Conservation (phyloP, 305 asterid genomes). For the Ajuga reptans region DNA sequence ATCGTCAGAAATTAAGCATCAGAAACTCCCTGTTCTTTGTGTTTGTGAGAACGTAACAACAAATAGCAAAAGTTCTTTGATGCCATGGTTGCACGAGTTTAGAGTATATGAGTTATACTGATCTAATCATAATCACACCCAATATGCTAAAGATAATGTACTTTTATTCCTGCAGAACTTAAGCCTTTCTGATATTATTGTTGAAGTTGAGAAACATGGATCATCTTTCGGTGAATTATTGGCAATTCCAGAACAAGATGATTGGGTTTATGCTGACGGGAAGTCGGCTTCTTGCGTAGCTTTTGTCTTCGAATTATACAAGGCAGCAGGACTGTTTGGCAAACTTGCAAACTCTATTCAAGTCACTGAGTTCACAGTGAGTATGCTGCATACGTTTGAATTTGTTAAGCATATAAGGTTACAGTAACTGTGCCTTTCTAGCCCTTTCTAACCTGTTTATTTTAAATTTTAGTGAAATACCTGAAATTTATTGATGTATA, state of each 20-base stretch:
- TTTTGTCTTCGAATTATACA: slow-evolving; percentile 74
- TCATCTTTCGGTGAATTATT: slow-evolving; percentile 76
- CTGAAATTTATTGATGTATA: too few relatives aligned
- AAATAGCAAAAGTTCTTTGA: background rate
- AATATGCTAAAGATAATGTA: background rate
- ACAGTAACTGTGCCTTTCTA: background rate
- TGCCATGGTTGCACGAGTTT: background rate
- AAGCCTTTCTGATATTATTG: slow-evolving; percentile 69
- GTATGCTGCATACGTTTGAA: slow-evolving; percentile 22
- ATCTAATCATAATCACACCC: background rate
- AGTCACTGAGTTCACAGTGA: slow-evolving; percentile 96
- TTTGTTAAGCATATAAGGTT: background rate
- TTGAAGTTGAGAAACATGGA: slow-evolving; percentile 87
- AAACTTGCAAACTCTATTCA: slow-evolving; percentile 55
- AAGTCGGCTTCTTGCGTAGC: slow-evolving; percentile 90
- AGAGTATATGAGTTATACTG: background rate
- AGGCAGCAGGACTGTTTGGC: slow-evolving; percentile 85
- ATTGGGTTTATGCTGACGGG: slow-evolving; percentile 81
- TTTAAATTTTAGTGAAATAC: background rate
- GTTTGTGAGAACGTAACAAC: background rate
- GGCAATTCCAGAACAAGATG: slow-evolving; percentile 79
- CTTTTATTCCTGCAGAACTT: slow-evolving; percentile 46
- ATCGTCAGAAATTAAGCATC: too few relatives aligned
- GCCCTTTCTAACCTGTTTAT: background rate
- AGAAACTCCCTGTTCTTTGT: background rate